These are phyloP conservation scores for Pseudogymnoascus sp. DNA, from an alignment of 2,329 filamentous ascomycete genomes.

Conservation along the genomic window DNA sequence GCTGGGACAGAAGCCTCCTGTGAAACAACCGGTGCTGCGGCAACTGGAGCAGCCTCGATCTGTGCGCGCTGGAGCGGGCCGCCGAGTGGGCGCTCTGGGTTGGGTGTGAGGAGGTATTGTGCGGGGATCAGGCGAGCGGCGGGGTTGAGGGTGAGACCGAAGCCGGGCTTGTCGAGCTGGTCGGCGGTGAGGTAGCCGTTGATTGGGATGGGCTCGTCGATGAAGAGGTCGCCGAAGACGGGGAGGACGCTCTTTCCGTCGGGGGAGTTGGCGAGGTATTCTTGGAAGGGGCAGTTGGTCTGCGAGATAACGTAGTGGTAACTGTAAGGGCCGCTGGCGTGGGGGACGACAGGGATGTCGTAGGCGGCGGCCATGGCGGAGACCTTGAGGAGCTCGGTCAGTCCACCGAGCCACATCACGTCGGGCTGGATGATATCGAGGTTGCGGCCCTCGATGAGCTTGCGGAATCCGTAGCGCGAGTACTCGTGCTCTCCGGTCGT, in stretches of 20 bases:
- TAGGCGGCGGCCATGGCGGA: conserved; percentile 85
- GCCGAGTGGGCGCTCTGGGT: conserved; percentile 42
- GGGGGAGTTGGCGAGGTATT: conserved; percentile 88
- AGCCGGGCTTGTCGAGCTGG: conserved; percentile 81
- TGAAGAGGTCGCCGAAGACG: conserved; percentile 85
- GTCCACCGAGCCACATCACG: conserved; percentile 92
- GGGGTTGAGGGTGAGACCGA: conserved; percentile 81
- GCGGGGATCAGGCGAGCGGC: conserved; percentile 69
- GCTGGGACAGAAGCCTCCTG: neutral
- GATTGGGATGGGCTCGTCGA: conserved; percentile 81
- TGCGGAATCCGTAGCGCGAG: conserved; percentile 88
- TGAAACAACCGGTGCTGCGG: neutral
- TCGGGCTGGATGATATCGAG: conserved; percentile 92
- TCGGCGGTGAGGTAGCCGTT: conserved; percentile 75
- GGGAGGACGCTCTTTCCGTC: conserved; percentile 85
- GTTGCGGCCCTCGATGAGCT: conserved; percentile 85
- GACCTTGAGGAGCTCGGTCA: conserved; percentile 88
- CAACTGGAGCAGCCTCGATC: neutral
- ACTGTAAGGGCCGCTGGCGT: conserved; percentile 87
- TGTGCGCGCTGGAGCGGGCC: conserved; percentile 11
- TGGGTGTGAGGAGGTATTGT: conserved; percentile 62
- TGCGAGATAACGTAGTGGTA: conserved; percentile 96
- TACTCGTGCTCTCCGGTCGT: conserved; percentile 96
- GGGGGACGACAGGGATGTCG: conserved; percentile 90
- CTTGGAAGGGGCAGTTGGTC: conserved; percentile 88